Base-by-base conservation (phyloP, 768 basidiomycete genomes). In the Brasilioporus rufonigricans region DNA sequence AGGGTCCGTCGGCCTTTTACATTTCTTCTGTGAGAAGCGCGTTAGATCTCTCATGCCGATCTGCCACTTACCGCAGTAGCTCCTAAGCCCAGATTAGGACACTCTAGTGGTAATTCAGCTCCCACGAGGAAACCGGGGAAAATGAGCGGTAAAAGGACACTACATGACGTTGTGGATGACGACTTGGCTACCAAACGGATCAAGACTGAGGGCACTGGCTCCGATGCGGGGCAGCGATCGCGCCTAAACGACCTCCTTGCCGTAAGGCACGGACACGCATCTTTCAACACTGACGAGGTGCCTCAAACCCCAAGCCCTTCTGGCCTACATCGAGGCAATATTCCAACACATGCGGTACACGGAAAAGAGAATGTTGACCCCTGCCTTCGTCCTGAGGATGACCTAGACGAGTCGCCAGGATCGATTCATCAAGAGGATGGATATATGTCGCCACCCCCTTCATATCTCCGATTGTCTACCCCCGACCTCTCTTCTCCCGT, bases 361-460 rank as follows among this genome's bases (percentile, higher is more conserved):
- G 67, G 69, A 57, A 69, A 73, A 45, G 78, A 74, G 19, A 75
- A 74, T 48, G 71, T 73, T 21, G 70, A 72, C 36, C 73, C 72
- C 33, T 72, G 72, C 39, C 62, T 62, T 21, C 71, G 74, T 48
- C 67, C 73, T 53, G 76, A 77, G 53, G 70, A 73, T 36, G 73
- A 80, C 54, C 71, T 74, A 9, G 71, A 75, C 29, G 67, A 76
- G 24, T 63, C 56, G 44, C 61, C 66, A 32, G 76, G 81, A 48
- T 64, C 61, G 11, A 82, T 89, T 16, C 75, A 77, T 63, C 90
- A 90, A 71, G 91, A 92, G 65, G 89, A 89, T 56, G 90, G 91
- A 16, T 93, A 92, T 69, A 76, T 88, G 50, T 90, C 90, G n/a
- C 89, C 89, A 16, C 72, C 80, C 10, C 72, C 80, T 44, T 82